Evolutionary conservation across 768 basidiomycete species (phyloP).

Genomic region (Lactarius tabidus): DNA sequence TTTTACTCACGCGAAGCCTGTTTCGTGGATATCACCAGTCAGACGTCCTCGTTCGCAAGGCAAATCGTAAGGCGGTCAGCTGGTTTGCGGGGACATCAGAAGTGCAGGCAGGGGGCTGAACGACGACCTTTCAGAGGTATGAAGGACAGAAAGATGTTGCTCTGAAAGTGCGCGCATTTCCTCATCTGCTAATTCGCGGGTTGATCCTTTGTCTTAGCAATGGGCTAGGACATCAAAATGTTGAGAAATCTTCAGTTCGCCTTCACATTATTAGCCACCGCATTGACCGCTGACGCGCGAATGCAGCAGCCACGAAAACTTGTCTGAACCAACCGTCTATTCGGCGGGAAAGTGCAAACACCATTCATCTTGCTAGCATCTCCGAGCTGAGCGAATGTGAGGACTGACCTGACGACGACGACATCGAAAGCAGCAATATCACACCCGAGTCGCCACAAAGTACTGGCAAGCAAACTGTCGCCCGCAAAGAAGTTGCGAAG

Average conservation of each 20-base stretch:
- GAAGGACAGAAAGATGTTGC: slow-evolving; percentile 36
- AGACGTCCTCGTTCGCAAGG: slow-evolving; percentile 39
- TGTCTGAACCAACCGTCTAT: slow-evolving; percentile 51
- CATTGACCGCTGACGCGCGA: background rate
- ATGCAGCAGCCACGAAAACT: slow-evolving; percentile 43
- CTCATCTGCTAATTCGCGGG: background rate
- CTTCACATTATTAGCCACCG: background rate
- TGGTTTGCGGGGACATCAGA: slow-evolving; percentile 48
- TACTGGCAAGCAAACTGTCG: slow-evolving; percentile 33
- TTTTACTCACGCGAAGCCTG: slow-evolving; percentile 29
- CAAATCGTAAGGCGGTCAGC: slow-evolving; percentile 29
- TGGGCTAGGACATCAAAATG: slow-evolving; percentile 50
- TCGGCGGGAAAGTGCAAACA: slow-evolving; percentile 41
- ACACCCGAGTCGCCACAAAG: background rate
- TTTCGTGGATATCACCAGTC: slow-evolving; percentile 50
- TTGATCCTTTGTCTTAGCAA: slow-evolving; percentile 31
- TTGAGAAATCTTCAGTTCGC: slow-evolving; percentile 49
- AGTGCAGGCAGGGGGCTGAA: slow-evolving; percentile 40
- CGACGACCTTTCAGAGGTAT: slow-evolving; percentile 43
- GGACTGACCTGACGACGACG: background rate
- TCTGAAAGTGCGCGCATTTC: slow-evolving; percentile 30
- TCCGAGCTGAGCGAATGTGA: background rate
- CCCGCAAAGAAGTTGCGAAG: slow-evolving; percentile 13
- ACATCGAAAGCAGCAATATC: background rate
- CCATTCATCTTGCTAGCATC: slow-evolving; percentile 51